A percentile compares a stretch with the other conserved stretches of the same genome.
These are phyloP conservation scores for Oryza meyeriana DNA, from an alignment of 176 grass and related monocot genomes.

Conservation along the genomic window DNA sequence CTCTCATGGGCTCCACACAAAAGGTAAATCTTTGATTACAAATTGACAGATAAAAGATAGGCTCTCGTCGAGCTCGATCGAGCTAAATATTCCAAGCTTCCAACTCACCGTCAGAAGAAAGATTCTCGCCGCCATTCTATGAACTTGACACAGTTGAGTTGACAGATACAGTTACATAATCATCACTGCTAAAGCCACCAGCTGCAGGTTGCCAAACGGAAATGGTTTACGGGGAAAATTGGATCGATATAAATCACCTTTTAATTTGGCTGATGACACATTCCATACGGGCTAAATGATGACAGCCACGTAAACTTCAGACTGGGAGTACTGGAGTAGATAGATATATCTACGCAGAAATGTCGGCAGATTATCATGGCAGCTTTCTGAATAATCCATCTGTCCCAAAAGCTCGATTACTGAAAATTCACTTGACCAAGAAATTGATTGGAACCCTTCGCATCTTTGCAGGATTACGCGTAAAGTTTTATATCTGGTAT, in stretches of 20 bases:
- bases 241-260: not conserved
- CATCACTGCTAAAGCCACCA: not conserved
- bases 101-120: not conserved
- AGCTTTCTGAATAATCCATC: not conserved
- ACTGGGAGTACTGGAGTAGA: not conserved
- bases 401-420: not conserved
- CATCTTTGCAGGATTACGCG: not conserved
- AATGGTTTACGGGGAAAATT: not conserved
- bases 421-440: not conserved
- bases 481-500: not conserved
- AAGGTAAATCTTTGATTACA: not conserved
- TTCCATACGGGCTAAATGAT: not conserved
- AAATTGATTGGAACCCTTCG: not conserved
- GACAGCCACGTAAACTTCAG: not conserved
- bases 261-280: not conserved
- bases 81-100: not conserved
- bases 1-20: constrained; percentile 6
- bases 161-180: not conserved
- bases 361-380: not conserved
- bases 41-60: not conserved
- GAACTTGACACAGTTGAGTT: not conserved
- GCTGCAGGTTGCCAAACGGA: not conserved
- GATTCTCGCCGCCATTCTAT: not conserved
- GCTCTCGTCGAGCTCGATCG: not conserved
- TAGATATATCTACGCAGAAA: not conserved